Conservation (phyloP, 2,329 filamentous ascomycete species). For the Cryphonectria naterciae region DNA sequence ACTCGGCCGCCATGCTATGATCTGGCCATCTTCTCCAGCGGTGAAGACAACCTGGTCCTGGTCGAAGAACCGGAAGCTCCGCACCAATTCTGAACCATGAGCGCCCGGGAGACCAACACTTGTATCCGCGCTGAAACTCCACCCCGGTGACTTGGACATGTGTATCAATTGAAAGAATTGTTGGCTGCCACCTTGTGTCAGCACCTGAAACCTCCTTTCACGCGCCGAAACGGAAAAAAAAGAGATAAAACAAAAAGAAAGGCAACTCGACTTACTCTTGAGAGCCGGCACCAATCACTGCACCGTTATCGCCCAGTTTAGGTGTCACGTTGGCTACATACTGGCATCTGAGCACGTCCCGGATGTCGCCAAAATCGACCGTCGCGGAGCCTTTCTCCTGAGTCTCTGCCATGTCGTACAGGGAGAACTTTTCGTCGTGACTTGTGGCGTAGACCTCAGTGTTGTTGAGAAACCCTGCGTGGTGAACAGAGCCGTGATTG, state of each 20-base stretch:
- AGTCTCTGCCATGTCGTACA: slow-evolving; percentile 71
- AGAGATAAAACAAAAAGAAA: background rate
- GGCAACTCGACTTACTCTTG: slow-evolving; percentile 60
- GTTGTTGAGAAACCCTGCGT: slow-evolving; percentile 69
- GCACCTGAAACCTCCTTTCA: background rate
- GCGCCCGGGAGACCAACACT: slow-evolving; percentile 64
- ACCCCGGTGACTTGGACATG: slow-evolving; percentile 55
- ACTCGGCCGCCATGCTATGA: slow-evolving; percentile 59
- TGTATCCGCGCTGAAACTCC: slow-evolving; percentile 59
- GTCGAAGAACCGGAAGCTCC: slow-evolving; percentile 67
- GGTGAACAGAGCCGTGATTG: slow-evolving; percentile 77
- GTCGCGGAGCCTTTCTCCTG: slow-evolving; percentile 61
- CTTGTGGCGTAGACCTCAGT: slow-evolving; percentile 73
- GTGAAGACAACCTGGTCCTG: slow-evolving; percentile 62
- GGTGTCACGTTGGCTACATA: slow-evolving; percentile 72
- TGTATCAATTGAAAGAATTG: slow-evolving; percentile 65
- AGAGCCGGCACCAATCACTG: slow-evolving; percentile 66
- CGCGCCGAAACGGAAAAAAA: background rate
- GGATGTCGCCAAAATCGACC: slow-evolving; percentile 69
- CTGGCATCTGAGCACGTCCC: slow-evolving; percentile 68
- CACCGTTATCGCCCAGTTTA: slow-evolving; percentile 61
- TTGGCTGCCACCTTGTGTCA: slow-evolving; percentile 42
- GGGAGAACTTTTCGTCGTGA: slow-evolving; percentile 76
- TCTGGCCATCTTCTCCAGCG: slow-evolving; percentile 60
- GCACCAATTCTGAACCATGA: slow-evolving; percentile 66